These are phyloP conservation scores for Ganoderma lucidum DNA, from an alignment of 1,284 basidiomycete species.

Conservation along the genomic window DNA sequence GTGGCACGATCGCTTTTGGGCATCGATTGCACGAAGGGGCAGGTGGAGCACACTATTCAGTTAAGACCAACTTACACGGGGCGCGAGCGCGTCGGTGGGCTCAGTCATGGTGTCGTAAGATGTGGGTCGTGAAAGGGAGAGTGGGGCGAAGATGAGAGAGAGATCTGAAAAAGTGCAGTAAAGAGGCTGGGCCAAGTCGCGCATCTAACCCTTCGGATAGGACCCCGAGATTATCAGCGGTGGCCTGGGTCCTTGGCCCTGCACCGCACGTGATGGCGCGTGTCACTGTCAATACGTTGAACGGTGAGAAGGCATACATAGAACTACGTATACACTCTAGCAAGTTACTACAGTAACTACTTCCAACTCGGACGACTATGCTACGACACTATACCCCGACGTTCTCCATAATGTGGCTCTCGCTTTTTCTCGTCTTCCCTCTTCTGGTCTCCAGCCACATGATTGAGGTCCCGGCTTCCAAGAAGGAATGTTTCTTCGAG, in stretches of 20 bases:
- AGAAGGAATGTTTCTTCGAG: constrained; percentile 98
- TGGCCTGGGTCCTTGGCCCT: constrained; percentile 23
- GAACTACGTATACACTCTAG: constrained; percentile 5
- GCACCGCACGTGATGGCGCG: constrained; percentile 20
- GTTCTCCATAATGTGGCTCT: constrained; percentile 42
- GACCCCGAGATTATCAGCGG: constrained; percentile 36
- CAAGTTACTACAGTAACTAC: too few species aligned
- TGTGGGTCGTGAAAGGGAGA: constrained; percentile 31
- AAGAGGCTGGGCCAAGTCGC: constrained; percentile 26
- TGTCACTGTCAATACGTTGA: constrained; percentile 5
- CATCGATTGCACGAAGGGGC: constrained; percentile 39
- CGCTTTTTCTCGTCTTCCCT: constrained; percentile 53
- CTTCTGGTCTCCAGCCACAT: constrained; percentile 65
- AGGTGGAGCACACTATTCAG: constrained; percentile 21
- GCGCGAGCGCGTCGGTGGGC: constrained; percentile 63
- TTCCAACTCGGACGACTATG: constrained; percentile 43
- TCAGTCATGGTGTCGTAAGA: constrained; percentile 62
- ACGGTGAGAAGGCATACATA: neutral
- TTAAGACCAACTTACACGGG: constrained; percentile 61
- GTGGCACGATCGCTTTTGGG: constrained; percentile 34
- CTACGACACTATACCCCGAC: constrained; percentile 47
- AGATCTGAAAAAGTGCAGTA: constrained; percentile 44
- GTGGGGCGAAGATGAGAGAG: constrained; percentile 39
- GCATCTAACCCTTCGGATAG: constrained; percentile 31
- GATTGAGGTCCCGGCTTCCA: constrained; percentile 77